phyloP scores from a whole-genome alignment of 1,139 yeast genomes.

The Tardiomyces digboiensis region DNA sequence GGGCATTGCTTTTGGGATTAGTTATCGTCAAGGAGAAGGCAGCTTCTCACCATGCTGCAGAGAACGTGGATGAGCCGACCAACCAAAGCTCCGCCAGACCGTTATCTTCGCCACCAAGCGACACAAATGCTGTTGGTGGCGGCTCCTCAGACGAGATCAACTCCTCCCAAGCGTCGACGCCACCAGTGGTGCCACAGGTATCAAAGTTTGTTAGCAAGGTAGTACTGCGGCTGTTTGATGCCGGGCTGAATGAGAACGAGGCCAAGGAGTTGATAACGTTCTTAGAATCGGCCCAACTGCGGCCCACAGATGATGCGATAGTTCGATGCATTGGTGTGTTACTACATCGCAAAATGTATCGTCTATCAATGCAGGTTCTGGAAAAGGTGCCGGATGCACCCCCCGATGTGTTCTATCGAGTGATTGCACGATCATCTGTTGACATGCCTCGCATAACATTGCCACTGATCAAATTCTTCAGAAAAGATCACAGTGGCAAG shows the following conservation, averaged over 20 bases:
- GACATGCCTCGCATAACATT: slow-evolving; percentile 11
- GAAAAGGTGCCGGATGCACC: slow-evolving; percentile 6
- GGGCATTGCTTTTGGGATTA: slow-evolving; percentile 15
- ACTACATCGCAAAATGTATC: slow-evolving; percentile 6
- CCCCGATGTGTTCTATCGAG: slow-evolving; percentile 3
- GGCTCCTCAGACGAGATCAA: too few species aligned
- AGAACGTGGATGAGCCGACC: not conserved
- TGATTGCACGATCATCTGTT: slow-evolving; percentile 8
- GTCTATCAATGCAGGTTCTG: slow-evolving; percentile 12
- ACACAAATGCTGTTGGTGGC: too few species aligned
- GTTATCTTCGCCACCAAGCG: not conserved
- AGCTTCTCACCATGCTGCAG: not conserved
- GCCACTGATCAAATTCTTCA: slow-evolving; percentile 9
- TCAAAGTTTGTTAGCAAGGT: slow-evolving; percentile 1
- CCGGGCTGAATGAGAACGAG: slow-evolving; percentile 5
- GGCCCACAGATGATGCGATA: slow-evolving; percentile 5
- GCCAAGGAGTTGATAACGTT: slow-evolving; percentile 4
- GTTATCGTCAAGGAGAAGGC: slow-evolving; percentile 12
- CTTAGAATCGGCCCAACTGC: slow-evolving; percentile 3
- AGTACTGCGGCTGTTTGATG: slow-evolving; percentile 6
- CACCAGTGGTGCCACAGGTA: not conserved
- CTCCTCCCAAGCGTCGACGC: too few species aligned
- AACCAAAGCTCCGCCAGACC: not conserved
- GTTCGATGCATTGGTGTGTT: slow-evolving; percentile 8
- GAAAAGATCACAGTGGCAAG: slow-evolving; percentile 1